Conservation (phyloP, 2,329 filamentous ascomycete species). For the Alternaria panax region DNA sequence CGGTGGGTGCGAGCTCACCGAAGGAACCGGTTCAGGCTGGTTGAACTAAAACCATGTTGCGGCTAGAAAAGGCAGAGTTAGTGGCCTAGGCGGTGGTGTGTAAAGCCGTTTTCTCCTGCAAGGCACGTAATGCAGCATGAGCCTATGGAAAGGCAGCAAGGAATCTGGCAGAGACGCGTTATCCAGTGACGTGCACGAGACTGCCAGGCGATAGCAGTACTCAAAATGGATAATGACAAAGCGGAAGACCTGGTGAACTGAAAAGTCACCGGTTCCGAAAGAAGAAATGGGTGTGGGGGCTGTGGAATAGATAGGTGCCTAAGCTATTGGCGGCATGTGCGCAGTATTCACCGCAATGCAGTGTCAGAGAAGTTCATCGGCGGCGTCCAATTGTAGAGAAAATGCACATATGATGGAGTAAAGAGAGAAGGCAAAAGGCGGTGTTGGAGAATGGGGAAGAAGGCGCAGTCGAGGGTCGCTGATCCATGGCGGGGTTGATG, state of each 20-base stretch:
- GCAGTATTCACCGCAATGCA: conserved; percentile 2
- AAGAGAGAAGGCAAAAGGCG: conserved; percentile 17
- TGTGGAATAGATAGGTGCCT: conserved; percentile 20
- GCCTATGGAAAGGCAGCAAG: conserved; percentile 24
- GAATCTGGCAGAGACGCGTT: conserved; percentile 22
- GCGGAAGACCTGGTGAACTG: conserved; percentile 21
- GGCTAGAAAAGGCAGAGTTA: conserved; percentile 14
- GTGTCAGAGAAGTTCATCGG: conserved; percentile 1
- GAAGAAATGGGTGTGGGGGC: conserved; percentile 32
- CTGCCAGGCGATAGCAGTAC: conserved; percentile 29
- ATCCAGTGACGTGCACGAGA: conserved; percentile 22
- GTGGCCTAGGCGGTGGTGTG: conserved; percentile 17
- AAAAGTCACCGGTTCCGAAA: conserved; percentile 37
- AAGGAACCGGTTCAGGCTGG: conserved; percentile 26
- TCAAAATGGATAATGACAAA: conserved; percentile 18
- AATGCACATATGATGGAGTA: background rate
- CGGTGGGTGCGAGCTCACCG: conserved; percentile 17
- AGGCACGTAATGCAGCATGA: conserved; percentile 34
- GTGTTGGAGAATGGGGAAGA: conserved; percentile 4
- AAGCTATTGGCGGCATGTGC: conserved; percentile 9
- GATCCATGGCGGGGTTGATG: conserved; percentile 18
- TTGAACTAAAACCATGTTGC: conserved; percentile 19
- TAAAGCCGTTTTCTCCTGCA: conserved; percentile 23
- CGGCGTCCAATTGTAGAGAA: conserved; percentile 3
- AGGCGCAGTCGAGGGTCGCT: conserved; percentile 19